Conservation (phyloP, 305 asterid genomes). For the Fraxinus nigra region DNA sequence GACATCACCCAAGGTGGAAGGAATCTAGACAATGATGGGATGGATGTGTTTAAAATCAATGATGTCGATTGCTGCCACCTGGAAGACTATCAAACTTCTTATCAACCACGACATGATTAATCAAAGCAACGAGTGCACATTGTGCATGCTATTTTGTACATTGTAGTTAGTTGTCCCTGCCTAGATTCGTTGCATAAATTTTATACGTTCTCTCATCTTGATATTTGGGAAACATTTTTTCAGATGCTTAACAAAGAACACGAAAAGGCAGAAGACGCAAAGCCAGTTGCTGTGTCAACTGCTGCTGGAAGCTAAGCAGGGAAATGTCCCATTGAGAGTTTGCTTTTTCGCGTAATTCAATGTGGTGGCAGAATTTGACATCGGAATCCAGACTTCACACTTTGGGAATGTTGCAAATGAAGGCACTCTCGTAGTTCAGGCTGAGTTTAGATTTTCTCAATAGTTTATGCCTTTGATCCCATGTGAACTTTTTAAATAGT, state of each 20-base stretch:
- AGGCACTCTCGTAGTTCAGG: slow-evolving; percentile 2
- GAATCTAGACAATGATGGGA: too few relatives aligned
- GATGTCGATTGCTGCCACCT: too few relatives aligned
- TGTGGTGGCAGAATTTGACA: slow-evolving; percentile 14
- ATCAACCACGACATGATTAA: not conserved
- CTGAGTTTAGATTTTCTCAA: slow-evolving; percentile 2
- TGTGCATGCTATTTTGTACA: not conserved
- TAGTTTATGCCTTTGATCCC: slow-evolving; percentile 17
- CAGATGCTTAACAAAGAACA: slow-evolving; percentile 95
- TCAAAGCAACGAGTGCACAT: not conserved
- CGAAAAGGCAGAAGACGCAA: slow-evolving; percentile 77
- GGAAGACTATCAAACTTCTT: too few relatives aligned
- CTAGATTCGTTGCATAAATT: not conserved
- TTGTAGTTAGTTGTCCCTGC: not conserved
- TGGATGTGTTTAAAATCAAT: too few relatives aligned
- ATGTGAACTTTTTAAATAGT: slow-evolving; percentile 18
- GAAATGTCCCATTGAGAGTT: not conserved
- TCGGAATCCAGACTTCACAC: slow-evolving; percentile 10
- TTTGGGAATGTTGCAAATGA: slow-evolving; percentile 10
- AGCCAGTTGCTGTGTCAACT: slow-evolving; percentile 66
- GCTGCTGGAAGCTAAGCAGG: slow-evolving; percentile 65
- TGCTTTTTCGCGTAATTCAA: slow-evolving; percentile 12
- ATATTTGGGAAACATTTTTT: slow-evolving; percentile 13
- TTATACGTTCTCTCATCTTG: not conserved
- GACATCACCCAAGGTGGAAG: too few relatives aligned